Conservation (phyloP, 495 filamentous ascomycete species). For the Aspergillus homomorphus region DNA sequence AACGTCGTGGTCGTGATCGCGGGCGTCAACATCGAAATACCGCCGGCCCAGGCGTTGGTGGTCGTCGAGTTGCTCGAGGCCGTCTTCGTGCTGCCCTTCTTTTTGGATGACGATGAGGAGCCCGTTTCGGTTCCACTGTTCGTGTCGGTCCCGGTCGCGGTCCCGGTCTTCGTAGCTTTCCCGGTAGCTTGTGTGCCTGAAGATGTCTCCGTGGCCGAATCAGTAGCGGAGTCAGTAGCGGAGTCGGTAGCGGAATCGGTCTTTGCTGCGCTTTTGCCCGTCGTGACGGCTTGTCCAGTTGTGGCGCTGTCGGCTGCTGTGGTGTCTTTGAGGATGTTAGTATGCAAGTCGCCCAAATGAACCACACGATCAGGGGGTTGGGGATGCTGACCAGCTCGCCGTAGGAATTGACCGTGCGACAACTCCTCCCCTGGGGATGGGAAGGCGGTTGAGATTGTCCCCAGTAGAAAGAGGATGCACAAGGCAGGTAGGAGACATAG, state of each 20-base stretch:
- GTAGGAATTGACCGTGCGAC: conserved; percentile 31
- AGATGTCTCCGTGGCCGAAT: conserved; percentile 26
- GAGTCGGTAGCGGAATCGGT: conserved; percentile 24
- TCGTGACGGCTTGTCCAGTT: conserved; percentile 21
- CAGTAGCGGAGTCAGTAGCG: conserved; percentile 27
- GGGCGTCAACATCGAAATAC: conserved; percentile 80
- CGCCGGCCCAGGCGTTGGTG: conserved; percentile 58
- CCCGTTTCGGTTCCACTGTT: conserved; percentile 21
- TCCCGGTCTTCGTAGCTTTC: conserved; percentile 23
- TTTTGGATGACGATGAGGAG: conserved; percentile 26
- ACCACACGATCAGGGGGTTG: neutral
- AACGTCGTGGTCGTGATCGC: conserved; percentile 59
- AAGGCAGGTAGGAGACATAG: conserved; percentile 29
- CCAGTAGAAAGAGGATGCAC: conserved; percentile 44
- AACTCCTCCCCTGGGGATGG: conserved; percentile 35
- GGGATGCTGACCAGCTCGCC: conserved; percentile 31
- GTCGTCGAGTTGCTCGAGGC: conserved; percentile 48
- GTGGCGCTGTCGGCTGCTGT: conserved; percentile 24
- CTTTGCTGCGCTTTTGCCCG: conserved; percentile 20
- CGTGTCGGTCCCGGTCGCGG: conserved; percentile 23
- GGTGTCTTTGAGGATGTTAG: conserved; percentile 15
- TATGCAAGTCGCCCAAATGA: neutral
- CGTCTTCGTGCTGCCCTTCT: conserved; percentile 35
- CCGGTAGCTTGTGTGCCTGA: conserved; percentile 15
- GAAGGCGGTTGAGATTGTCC: conserved; percentile 48